Evolutionary conservation across 768 basidiomycete species (phyloP), one percentile per base, ranked within the genome.

Genomic region (Trametes cingulata): DNA sequence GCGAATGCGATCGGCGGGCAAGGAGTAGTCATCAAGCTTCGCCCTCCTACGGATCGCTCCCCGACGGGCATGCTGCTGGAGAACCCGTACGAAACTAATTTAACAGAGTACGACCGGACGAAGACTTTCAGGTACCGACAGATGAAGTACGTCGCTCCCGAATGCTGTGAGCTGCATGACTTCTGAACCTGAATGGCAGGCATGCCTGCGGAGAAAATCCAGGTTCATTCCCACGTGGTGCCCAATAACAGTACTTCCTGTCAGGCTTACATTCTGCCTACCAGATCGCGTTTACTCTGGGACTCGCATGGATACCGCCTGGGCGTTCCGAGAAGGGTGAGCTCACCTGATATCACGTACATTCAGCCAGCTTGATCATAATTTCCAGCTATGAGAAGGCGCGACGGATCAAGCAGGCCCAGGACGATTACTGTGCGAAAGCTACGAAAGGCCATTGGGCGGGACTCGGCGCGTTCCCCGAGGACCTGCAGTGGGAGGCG

Each of bases 11-110:
- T 66, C 81, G 88, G 88, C 51, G 89, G 89, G 0, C 88, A 90
- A 68, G 91, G 86, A 0, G 89, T 85, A 71, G 80, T 84, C 27
- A 87, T 94, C 63, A 95, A 94, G 74, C 81, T 91, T 19, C 83
- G 93, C n/a, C 80, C 81, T 56, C 91, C 91, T 0, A 67, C 74
- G 5, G 89, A 90, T 62, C 83, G 86, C 45, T 87, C 87, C 0
- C 81, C 91, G 1, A 81, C 83, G 6, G 84, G 86, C 0, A 87
- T 90, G 86, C 74, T 91, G 8, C 74, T 95, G 24, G 92, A 94
- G 61, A 84, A 87, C 6, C 89, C 91, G 0, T 86, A 80, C 62
- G 77, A 80, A 27, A 76, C 89, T 58, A 82, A 88, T 65, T 69
- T 63, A 75, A 85, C 51, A 70, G 74, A 75, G 51, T 71, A 77